phyloP scores from a whole-genome alignment of 257 asterid genomes.

The Striga asiatica region DNA sequence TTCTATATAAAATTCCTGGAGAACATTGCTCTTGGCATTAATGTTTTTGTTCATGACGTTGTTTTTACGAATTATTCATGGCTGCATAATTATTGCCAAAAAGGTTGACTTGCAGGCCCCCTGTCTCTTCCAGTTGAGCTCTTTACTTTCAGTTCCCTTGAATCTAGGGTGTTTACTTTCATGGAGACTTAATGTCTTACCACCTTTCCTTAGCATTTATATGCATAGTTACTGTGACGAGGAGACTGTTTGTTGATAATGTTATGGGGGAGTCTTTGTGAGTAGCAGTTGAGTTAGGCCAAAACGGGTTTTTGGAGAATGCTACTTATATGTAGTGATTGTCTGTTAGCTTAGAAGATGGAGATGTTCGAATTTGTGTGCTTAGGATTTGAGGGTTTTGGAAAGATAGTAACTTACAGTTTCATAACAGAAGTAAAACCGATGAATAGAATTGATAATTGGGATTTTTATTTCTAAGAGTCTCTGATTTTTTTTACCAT shows the following conservation, averaged over 20 bases:
- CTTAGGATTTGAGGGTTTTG: not conserved
- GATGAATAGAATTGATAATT: too few species aligned
- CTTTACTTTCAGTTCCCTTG: too few species aligned
- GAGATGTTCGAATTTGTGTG: not conserved
- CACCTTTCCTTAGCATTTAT: not conserved
- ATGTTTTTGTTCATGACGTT: not conserved
- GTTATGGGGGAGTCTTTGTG: too few species aligned
- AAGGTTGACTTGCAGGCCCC: too few species aligned
- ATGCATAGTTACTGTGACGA: not conserved
- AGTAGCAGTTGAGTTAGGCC: not conserved
- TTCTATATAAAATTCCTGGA: not conserved
- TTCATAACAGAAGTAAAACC: not conserved
- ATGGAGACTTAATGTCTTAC: too few species aligned
- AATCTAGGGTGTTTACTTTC: too few species aligned
- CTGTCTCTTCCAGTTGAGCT: too few species aligned
- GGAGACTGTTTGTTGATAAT: too few species aligned
- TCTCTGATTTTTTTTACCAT: too few species aligned
- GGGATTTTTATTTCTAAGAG: too few species aligned
- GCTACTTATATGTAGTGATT: not conserved
- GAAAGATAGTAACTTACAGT: not conserved
- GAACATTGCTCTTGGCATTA: slow-evolving; percentile 19
- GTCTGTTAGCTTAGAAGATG: not conserved
- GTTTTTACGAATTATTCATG: not conserved
- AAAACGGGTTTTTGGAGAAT: not conserved
- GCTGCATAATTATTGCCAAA: not conserved